phyloP scores from a whole-genome alignment of 768 basidiomycete species.

The Boletellus sp. region DNA sequence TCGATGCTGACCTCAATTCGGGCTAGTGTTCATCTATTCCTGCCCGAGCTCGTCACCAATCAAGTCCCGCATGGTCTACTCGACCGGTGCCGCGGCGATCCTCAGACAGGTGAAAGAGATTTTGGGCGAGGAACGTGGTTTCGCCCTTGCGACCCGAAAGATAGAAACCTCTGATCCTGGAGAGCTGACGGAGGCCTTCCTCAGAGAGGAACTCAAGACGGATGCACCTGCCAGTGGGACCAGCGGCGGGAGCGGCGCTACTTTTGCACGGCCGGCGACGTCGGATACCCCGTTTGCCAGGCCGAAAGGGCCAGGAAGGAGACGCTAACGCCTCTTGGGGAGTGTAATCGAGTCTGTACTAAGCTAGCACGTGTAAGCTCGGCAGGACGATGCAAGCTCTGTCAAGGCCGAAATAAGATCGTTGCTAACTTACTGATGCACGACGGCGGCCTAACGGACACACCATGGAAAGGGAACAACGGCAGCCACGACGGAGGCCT shows the following conservation, averaged over 20 bases:
- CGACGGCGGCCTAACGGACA: too few species aligned
- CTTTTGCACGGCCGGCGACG: constrained; percentile 11
- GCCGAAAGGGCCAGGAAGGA: constrained; percentile 66
- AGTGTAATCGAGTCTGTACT: background rate
- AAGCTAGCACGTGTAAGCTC: too few species aligned
- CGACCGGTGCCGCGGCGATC: constrained; percentile 58
- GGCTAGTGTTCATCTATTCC: constrained; percentile 83
- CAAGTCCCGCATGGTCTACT: constrained; percentile 88
- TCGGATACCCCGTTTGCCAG: constrained; percentile 55
- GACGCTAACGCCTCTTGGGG: constrained; percentile 29
- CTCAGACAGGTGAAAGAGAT: constrained; percentile 55
- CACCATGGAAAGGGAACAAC: too few species aligned
- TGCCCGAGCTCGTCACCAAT: constrained; percentile 81
- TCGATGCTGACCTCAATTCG: constrained; percentile 4
- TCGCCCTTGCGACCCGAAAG: constrained; percentile 51
- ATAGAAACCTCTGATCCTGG: constrained; percentile 79
- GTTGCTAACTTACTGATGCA: too few species aligned
- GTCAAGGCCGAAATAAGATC: too few species aligned
- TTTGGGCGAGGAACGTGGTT: constrained; percentile 40
- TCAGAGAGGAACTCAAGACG: constrained; percentile 56
- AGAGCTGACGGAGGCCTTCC: constrained; percentile 63
- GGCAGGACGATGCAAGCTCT: too few species aligned
- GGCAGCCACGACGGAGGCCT: too few species aligned
- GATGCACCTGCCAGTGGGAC: constrained; percentile 3
- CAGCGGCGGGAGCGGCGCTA: constrained; percentile 5